Evolutionary conservation across 352 stramenopile species (phyloP), one percentile per base, ranked within the genome.

Genomic region (Pythium chondricola): DNA sequence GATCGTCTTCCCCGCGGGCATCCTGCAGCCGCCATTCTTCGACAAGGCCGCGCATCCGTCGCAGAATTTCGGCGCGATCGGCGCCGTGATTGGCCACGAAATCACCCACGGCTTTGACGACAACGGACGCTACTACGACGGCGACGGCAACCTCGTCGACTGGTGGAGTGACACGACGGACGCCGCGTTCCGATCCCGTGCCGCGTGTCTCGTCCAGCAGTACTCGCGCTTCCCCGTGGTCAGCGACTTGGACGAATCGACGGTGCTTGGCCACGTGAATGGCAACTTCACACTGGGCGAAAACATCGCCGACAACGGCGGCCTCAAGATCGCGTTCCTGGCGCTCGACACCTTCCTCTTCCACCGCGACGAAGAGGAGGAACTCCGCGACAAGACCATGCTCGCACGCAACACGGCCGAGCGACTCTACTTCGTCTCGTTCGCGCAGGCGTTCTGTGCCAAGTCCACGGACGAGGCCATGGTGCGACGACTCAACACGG

Each of bases 41-140:
- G 65, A 89, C 36, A 71, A 69, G 18, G 63, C 74, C 24, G 65
- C 64, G 0, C 87, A 97, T 32, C 68, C 89, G 27, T 85, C 89
- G 9, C 84, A 93, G 2, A 98, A 98, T 51, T 98, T 94, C 58
- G 95, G 95, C 13, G 80, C 75, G 2, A 98, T 98, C 53, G 91
- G 93, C 14, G 87, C 77, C 10, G 73, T 98, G 38, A 95, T 98
- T 41, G 95, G 90, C 4, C 93, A 98, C 55, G 95, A 98, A 61
- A 92, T 98, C 64, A 98, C 90, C 2, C 95, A 98, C 57, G 93
- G 91, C 5, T 98, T 97, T 61, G 95, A 98, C 54, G 83, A 95
- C 40, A 82, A 93, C 26, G 94, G 93, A 5, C 69, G 85, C 30
- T 94, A 96, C 51, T 97, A 85, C 45, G 76, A 87, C 43, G 87